These are phyloP conservation scores for Yarrowia sp. DNA, from an alignment of 805 yeast genomes.

Conservation along the genomic window DNA sequence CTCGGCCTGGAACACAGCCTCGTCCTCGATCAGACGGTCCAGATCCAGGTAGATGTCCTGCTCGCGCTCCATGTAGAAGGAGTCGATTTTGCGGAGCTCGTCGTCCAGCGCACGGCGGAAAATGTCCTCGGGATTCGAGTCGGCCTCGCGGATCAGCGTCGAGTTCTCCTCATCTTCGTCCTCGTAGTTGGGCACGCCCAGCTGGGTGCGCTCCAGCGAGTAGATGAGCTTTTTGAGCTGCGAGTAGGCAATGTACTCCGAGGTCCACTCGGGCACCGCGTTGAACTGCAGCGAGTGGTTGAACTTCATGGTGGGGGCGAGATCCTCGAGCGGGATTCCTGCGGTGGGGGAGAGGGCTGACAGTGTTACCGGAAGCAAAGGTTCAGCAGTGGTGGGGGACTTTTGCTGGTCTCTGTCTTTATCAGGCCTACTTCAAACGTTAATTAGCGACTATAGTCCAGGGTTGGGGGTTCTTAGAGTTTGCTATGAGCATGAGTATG, in stretches of 20 bases:
- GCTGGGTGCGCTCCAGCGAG: slow-evolving; percentile 66
- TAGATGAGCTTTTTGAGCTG: slow-evolving; percentile 82
- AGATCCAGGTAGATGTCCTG: slow-evolving; percentile 52
- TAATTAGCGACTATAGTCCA: neutral
- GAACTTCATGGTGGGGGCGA: slow-evolving; percentile 66
- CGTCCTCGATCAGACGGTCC: slow-evolving; percentile 58
- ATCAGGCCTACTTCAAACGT: neutral
- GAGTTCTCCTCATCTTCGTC: slow-evolving; percentile 34
- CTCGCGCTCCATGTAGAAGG: slow-evolving; percentile 70
- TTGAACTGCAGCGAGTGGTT: slow-evolving; percentile 93
- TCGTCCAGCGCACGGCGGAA: slow-evolving; percentile 71
- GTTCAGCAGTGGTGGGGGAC: slow-evolving; percentile 14
- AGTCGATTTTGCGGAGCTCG: slow-evolving; percentile 73
- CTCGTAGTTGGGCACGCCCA: slow-evolving; percentile 32
- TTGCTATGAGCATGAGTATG: neutral
- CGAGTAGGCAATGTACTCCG: slow-evolving; percentile 86
- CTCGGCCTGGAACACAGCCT: slow-evolving; percentile 44
- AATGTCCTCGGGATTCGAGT: slow-evolving; percentile 52
- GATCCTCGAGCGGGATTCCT: slow-evolving; percentile 28
- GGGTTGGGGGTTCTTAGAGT: neutral
- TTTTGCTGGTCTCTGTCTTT: slow-evolving; percentile 23
- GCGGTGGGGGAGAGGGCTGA: neutral
- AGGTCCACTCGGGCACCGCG: slow-evolving; percentile 98
- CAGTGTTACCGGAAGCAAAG: slow-evolving; percentile 8
- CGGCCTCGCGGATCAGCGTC: slow-evolving; percentile 39